Conservation (phyloP, 768 basidiomycete genomes). For the Clavaria fumosa region DNA sequence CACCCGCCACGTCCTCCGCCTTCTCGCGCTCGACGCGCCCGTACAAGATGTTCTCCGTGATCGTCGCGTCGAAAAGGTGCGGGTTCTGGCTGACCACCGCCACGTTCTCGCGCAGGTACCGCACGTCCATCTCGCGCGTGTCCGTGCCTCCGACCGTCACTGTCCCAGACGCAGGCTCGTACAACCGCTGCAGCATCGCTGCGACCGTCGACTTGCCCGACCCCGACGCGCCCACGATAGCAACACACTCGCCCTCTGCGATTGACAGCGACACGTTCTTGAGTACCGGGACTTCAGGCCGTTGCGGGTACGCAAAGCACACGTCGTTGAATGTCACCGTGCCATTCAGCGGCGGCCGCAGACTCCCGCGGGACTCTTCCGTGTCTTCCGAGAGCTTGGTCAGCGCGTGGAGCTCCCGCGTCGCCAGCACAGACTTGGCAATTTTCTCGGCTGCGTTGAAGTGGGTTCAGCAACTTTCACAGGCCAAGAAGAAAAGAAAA, state of each 20-base stretch:
- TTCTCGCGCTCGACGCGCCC: slow-evolving; percentile 36
- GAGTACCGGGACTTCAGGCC: slow-evolving; percentile 59
- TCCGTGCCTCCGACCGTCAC: slow-evolving; percentile 43
- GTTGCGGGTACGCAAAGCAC: slow-evolving; percentile 72
- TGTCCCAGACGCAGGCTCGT: slow-evolving; percentile 56
- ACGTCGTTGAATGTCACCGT: slow-evolving; percentile 59
- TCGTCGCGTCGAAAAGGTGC: slow-evolving; percentile 75
- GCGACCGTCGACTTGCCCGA: slow-evolving; percentile 90
- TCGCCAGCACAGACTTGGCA: slow-evolving; percentile 63
- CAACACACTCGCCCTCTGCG: slow-evolving; percentile 68
- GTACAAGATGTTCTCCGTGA: slow-evolving; percentile 84
- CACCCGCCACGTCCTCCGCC: too few relatives aligned
- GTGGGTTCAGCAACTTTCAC: slow-evolving; percentile 1
- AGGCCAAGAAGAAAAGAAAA: slow-evolving; percentile 12
- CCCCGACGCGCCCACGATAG: slow-evolving; percentile 87
- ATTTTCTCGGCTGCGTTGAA: slow-evolving; percentile 23
- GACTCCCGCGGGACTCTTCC: slow-evolving; percentile 55
- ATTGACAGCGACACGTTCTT: slow-evolving; percentile 51
- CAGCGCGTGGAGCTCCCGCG: slow-evolving; percentile 60
- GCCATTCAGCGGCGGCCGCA: slow-evolving; percentile 52
- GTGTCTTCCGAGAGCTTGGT: slow-evolving; percentile 44
- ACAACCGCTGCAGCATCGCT: slow-evolving; percentile 73
- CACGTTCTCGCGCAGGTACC: slow-evolving; percentile 72
- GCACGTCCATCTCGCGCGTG: slow-evolving; percentile 43
- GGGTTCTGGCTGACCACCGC: slow-evolving; percentile 82